Percentiles rank a stretch among this genome's conserved stretches.
These are phyloP conservation scores for Aaosphaeria pasadenensis DNA, from an alignment of 2,329 filamentous ascomycete genomes.

Conservation along the genomic window DNA sequence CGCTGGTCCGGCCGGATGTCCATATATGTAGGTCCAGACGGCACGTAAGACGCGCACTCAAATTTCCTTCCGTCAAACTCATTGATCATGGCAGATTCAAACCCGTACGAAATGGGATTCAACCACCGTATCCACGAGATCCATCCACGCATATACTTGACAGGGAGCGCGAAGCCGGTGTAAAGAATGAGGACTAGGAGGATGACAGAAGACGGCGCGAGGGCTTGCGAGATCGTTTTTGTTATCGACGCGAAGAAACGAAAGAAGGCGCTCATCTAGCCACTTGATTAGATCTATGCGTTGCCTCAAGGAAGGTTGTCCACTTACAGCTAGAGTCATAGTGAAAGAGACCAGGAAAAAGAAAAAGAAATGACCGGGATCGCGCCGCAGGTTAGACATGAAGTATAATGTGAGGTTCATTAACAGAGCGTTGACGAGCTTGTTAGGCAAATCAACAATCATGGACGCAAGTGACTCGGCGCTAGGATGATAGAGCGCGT, in stretches of 20 bases:
- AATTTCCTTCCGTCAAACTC: conserved; percentile 67
- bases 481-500: conserved; percentile 82
- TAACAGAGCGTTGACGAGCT: conserved; percentile 38
- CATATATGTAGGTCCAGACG: conserved; percentile 32
- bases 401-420: conserved; percentile 44
- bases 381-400: conserved; percentile 41
- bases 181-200: conserved; percentile 58
- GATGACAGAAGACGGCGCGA: conserved; percentile 49
- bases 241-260: conserved; percentile 66
- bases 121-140: conserved; percentile 59
- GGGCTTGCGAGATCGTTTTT: conserved; percentile 52
- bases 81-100: conserved; percentile 74
- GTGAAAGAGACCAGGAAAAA: conserved; percentile 38
- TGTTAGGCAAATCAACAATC: conserved; percentile 45
- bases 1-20: conserved; percentile 7
- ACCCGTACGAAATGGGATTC: conserved; percentile 71
- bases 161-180: conserved; percentile 65
- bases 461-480: conserved; percentile 64
- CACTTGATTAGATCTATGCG: conserved; percentile 49
- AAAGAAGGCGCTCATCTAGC: background rate
- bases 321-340: conserved; percentile 32
- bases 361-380: conserved; percentile 40
- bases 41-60: conserved; percentile 40
- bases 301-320: conserved; percentile 46
- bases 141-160: conserved; percentile 50